Percentiles rank a stretch among this genome's conserved stretches.
These are phyloP conservation scores for Diversispora epigaea DNA, from an alignment of 192 early-diverging fungal species.

Conservation along the genomic window DNA sequence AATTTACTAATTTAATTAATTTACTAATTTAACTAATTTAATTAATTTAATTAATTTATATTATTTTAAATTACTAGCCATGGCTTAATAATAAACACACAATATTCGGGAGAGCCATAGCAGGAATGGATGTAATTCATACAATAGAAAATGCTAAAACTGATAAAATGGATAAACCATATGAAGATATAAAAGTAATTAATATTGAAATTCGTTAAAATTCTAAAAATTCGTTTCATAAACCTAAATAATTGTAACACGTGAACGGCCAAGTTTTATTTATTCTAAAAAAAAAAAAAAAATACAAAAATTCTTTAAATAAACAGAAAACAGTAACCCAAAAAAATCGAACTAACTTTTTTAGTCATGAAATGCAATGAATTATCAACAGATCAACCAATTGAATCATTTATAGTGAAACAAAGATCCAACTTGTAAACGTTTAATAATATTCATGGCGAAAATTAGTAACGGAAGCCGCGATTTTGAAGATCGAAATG, in stretches of 20 bases:
- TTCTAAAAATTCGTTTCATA: background rate
- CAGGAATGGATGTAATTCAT: constrained; percentile 91
- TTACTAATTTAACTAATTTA: background rate
- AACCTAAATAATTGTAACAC: background rate
- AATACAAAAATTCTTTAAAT: background rate
- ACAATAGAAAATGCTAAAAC: constrained; percentile 77
- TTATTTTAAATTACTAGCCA: constrained; percentile 48
- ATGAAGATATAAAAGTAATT: constrained; percentile 77
- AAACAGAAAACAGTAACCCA: background rate
- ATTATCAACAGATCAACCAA: too few species aligned
- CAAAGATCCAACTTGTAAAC: background rate
- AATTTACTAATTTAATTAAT: constrained; percentile 29
- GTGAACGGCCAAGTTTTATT: too few species aligned
- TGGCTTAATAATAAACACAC: constrained; percentile 99
- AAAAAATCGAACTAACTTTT: background rate
- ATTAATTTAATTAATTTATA: background rate
- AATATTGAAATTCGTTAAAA: constrained; percentile 72
- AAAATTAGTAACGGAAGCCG: background rate
- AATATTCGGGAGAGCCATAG: constrained; percentile 86
- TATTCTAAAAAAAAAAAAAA: background rate
- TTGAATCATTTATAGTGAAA: too few species aligned
- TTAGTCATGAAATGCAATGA: too few species aligned
- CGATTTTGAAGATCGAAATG: constrained; percentile 8
- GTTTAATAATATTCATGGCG: constrained; percentile 4
- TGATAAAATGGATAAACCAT: constrained; percentile 89